A percentile compares a stretch with the other conserved stretches of the same genome.
phyloP scores from a whole-genome alignment of 495 filamentous ascomycete species.

The Hyphodiscus hymeniophilus region DNA sequence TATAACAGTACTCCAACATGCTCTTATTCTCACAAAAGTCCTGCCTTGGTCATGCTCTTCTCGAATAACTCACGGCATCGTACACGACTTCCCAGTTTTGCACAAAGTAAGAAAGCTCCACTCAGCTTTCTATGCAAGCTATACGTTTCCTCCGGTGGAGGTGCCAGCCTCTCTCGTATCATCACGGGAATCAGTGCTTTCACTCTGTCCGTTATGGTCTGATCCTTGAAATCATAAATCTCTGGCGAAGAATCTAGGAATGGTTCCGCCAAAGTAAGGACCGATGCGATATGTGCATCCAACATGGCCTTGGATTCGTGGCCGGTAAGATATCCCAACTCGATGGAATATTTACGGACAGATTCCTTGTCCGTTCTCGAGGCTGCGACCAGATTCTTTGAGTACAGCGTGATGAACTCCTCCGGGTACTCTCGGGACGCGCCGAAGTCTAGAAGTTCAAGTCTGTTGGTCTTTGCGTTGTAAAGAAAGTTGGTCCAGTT shows the following conservation, averaged over 20 bases:
- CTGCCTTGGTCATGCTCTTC: slow-evolving; percentile 22
- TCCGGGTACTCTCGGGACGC: slow-evolving; percentile 79
- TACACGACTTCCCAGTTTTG: slow-evolving; percentile 73
- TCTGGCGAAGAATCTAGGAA: slow-evolving; percentile 69
- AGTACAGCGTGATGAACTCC: slow-evolving; percentile 71
- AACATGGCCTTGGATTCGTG: slow-evolving; percentile 75
- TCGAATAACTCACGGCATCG: slow-evolving; percentile 75
- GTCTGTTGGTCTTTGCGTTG: slow-evolving; percentile 59
- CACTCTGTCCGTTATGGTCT: slow-evolving; percentile 93
- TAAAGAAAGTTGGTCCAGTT: slow-evolving; percentile 99
- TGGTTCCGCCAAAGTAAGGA: slow-evolving; percentile 86
- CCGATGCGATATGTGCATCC: slow-evolving; percentile 73
- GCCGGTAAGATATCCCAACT: slow-evolving; percentile 89
- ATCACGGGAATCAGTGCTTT: slow-evolving; percentile 81
- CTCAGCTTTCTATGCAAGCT: slow-evolving; percentile 92
- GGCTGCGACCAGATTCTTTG: slow-evolving; percentile 69
- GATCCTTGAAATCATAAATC: slow-evolving; percentile 83
- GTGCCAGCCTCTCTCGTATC: slow-evolving; percentile 78
- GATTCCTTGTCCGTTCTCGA: slow-evolving; percentile 53
- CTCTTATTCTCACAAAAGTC: slow-evolving; percentile 6
- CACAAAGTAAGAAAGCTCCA: slow-evolving; percentile 90
- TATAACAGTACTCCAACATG: no score
- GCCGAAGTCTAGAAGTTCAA: slow-evolving; percentile 95
- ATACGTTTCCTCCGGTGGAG: slow-evolving; percentile 97
- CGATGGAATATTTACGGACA: slow-evolving; percentile 61